These are phyloP conservation scores for Capsicum baccatum DNA, from an alignment of 257 asterid genomes.

Conservation along the genomic window DNA sequence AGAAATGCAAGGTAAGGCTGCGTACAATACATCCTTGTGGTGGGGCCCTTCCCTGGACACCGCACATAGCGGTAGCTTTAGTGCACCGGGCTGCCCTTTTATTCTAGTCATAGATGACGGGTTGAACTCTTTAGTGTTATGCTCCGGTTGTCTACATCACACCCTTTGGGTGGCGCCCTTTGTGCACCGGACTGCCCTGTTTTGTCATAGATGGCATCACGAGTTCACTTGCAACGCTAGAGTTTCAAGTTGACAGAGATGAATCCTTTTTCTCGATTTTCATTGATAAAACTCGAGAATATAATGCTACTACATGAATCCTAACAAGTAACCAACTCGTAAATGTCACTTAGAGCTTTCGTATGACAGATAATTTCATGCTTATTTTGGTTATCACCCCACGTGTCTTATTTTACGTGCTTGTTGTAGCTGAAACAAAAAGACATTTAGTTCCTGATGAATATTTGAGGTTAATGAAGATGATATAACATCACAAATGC, in stretches of 20 bases:
- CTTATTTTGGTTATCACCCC: not conserved
- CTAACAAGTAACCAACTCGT: not conserved
- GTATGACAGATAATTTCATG: not conserved
- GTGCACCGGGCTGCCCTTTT: too few relatives aligned
- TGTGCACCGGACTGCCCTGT: too few relatives aligned
- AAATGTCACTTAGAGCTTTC: not conserved
- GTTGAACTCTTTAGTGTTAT: too few relatives aligned
- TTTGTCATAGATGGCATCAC: too few relatives aligned
- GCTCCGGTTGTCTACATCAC: too few relatives aligned
- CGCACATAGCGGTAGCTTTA: too few relatives aligned
- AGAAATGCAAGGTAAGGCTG: too few relatives aligned
- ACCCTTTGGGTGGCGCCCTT: too few relatives aligned
- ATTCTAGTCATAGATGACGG: not conserved
- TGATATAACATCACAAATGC: not conserved
- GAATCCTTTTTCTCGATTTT: not conserved
- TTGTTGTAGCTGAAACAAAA: not conserved
- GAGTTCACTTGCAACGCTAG: not conserved
- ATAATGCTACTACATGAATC: not conserved
- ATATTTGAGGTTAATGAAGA: slow-evolving; percentile 19
- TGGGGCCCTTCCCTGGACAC: too few relatives aligned
- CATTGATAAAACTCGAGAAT: not conserved
- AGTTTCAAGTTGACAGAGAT: not conserved
- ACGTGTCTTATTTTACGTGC: not conserved
- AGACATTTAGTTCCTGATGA: not conserved
- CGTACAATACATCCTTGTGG: too few relatives aligned